Conservation (phyloP, 805 yeast genomes). For the Candida pseudofarinosa region DNA sequence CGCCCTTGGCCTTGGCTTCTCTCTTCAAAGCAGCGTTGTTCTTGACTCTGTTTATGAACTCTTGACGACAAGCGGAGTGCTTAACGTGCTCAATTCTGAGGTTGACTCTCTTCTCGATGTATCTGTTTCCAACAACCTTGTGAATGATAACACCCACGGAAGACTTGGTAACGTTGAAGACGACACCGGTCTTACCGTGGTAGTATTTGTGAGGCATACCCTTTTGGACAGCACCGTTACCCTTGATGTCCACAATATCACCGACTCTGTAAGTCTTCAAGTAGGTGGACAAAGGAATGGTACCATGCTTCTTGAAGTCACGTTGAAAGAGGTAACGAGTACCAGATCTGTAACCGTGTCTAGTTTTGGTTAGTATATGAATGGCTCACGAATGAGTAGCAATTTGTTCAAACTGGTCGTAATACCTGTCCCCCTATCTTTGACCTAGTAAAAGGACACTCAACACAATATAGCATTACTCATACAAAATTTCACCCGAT, state of each 20-base stretch:
- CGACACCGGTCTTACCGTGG: conserved; percentile 99
- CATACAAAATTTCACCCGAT: no score
- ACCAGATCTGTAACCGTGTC: conserved; percentile 99
- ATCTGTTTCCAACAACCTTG: conserved; percentile 99
- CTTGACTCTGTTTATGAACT: conserved; percentile 98
- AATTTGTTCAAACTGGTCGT: no score
- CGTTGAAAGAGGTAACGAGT: conserved; percentile 99
- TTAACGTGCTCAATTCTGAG: conserved; percentile 97
- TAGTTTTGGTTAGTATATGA: conserved; percentile 7
- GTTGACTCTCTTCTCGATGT: conserved; percentile 98
- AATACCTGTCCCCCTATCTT: background rate
- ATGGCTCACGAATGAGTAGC: conserved; percentile 25
- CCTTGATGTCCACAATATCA: conserved; percentile 99
- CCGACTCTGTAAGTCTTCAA: conserved; percentile 98
- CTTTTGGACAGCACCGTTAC: conserved; percentile 98
- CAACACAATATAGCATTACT: no score
- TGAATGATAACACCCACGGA: conserved; percentile 97
- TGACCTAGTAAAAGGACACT: background rate
- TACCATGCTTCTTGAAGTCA: conserved; percentile 98
- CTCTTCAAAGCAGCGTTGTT: conserved; percentile 87
- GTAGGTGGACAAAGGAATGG: conserved; percentile 92
- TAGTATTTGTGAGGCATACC: conserved; percentile 99
- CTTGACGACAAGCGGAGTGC: conserved; percentile 99
- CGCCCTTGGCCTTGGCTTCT: conserved; percentile 95
- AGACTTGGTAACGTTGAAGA: conserved; percentile 97